These are phyloP conservation scores for Nepenthes alata DNA, from an alignment of 179 eudicot genomes.

Conservation along the genomic window DNA sequence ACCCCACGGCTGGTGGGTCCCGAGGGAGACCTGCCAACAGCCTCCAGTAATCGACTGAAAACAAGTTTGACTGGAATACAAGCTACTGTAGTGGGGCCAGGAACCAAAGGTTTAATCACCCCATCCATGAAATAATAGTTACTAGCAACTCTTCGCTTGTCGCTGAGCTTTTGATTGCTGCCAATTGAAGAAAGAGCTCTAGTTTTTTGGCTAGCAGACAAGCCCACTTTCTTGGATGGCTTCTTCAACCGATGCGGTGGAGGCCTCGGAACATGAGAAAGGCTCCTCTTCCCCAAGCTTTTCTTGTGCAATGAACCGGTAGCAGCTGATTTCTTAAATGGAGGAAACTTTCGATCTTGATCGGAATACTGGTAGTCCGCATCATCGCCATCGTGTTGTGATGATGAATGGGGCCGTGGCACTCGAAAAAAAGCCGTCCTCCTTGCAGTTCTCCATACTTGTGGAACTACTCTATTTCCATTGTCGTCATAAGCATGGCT, in stretches of 20 bases:
- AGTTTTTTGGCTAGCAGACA: slow-evolving; percentile 47
- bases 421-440: slow-evolving; percentile 65
- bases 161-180: slow-evolving; percentile 28
- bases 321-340: slow-evolving; percentile 20
- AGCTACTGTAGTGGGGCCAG: slow-evolving; percentile 47
- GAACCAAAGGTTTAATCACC: slow-evolving; percentile 40
- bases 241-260: slow-evolving; percentile 26
- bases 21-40: slow-evolving; percentile 50
- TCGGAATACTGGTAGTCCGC: slow-evolving; percentile 21
- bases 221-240: slow-evolving; percentile 29
- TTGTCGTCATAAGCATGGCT: slow-evolving; percentile 23
- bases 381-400: slow-evolving; percentile 31
- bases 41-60: slow-evolving; percentile 79
- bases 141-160: slow-evolving; percentile 15
- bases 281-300: slow-evolving; percentile 14
- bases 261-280: slow-evolving; percentile 17
- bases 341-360: slow-evolving; percentile 23
- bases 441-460: slow-evolving; percentile 66
- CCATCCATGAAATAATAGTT: slow-evolving; percentile 28
- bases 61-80: slow-evolving; percentile 86
- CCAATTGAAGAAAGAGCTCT: slow-evolving; percentile 56
- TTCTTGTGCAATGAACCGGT: slow-evolving; percentile 20
- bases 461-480: slow-evolving; percentile 25
- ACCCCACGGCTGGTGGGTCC: slow-evolving; percentile 24
- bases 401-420: slow-evolving; percentile 45